These are phyloP conservation scores for Pharus latifolius DNA, from an alignment of 176 grass and related monocot genomes.

Conservation along the genomic window DNA sequence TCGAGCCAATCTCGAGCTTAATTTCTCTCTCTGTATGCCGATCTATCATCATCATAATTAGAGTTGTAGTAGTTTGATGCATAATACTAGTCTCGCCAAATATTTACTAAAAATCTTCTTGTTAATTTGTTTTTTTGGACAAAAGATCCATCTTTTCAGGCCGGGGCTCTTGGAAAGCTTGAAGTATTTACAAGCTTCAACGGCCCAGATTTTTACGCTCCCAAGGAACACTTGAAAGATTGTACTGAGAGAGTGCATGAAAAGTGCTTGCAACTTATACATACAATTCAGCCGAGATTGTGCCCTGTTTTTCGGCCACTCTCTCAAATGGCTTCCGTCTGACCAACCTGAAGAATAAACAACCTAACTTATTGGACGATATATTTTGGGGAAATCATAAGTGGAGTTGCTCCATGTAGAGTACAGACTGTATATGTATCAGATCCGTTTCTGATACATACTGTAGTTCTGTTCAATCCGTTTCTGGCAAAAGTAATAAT, in stretches of 20 bases:
- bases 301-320: conserved; percentile 67
- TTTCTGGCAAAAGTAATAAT: no score
- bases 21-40: background rate
- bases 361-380: background rate
- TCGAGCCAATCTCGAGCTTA: background rate
- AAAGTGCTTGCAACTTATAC: conserved; percentile 58
- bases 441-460: no score
- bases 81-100: background rate
- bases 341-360: conserved; percentile 26
- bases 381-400: background rate
- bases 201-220: conserved; percentile 94
- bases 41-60: background rate
- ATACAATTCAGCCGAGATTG: conserved; percentile 51
- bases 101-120: background rate
- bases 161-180: conserved; percentile 68
- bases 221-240: conserved; percentile 65
- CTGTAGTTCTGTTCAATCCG: background rate
- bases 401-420: background rate
- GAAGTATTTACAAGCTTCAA: conserved; percentile 95
- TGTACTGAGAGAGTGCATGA: conserved; percentile 54
- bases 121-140: background rate
- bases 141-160: conserved; percentile 38
- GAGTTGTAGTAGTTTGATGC: background rate
- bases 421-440: no score
- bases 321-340: conserved; percentile 56